A percentile compares a stretch with the other conserved stretches of the same genome.
Evolutionary conservation across 2,329 filamentous ascomycete species (phyloP).

Genomic region (Claviceps fusiformis): DNA sequence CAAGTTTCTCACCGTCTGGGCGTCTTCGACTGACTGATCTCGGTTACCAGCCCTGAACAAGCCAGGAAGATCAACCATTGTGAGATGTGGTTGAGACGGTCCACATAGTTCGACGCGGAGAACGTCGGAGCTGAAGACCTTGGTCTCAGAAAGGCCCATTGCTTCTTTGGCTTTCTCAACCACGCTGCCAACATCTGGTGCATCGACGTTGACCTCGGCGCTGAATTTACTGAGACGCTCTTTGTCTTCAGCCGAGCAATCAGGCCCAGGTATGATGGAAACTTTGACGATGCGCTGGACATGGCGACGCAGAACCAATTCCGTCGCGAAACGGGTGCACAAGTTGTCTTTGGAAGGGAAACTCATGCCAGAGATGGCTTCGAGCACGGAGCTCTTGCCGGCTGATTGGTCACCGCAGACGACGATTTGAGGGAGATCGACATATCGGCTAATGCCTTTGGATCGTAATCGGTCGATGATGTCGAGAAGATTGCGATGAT

Average conservation of each 20-base stretch:
- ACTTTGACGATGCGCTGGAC: conserved; percentile 19
- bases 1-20: conserved; percentile 15
- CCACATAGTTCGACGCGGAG: conserved; percentile 35
- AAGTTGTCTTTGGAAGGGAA: conserved; percentile 46
- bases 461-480: conserved; percentile 9
- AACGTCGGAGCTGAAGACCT: conserved; percentile 29
- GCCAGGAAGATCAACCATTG: conserved; percentile 45
- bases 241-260: conserved; percentile 14
- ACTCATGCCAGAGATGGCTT: conserved; percentile 47
- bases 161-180: conserved; percentile 5
- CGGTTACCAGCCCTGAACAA: conserved; percentile 32
- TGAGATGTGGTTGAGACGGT: conserved; percentile 35
- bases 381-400: conserved; percentile 52
- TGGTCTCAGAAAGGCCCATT: conserved; percentile 7
- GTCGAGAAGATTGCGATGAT: conserved; percentile 8
- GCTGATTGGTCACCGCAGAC: conserved; percentile 49
- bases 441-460: conserved; percentile 8
- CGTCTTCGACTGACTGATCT: conserved; percentile 24
- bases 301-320: conserved; percentile 41
- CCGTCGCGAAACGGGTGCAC: conserved; percentile 50
- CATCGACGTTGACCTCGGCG: conserved; percentile 1
- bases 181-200: conserved; percentile 4
- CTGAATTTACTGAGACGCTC: conserved; percentile 4
- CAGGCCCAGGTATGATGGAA: conserved; percentile 17
- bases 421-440: conserved; percentile 34